These are phyloP conservation scores for Penicillium roqueforti DNA, from an alignment of 495 filamentous ascomycete genomes.

Conservation along the genomic window DNA sequence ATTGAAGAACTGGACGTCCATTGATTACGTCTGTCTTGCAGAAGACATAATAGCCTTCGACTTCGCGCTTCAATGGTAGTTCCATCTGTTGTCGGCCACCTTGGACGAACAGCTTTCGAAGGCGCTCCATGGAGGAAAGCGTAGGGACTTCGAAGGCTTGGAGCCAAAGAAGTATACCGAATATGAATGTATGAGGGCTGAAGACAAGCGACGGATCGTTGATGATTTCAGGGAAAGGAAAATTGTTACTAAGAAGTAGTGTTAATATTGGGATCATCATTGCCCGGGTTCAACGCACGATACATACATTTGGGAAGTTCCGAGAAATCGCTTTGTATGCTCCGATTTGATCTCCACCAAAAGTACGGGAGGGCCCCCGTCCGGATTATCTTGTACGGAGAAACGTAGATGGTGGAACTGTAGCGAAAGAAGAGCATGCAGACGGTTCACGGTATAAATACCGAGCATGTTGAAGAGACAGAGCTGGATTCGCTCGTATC, in stretches of 20 bases:
- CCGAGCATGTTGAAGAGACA: too few relatives aligned
- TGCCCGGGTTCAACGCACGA: neutral
- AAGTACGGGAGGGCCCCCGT: too few relatives aligned
- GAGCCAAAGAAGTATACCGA: conserved; percentile 20
- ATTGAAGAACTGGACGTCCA: conserved; percentile 8
- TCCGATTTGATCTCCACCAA: too few relatives aligned
- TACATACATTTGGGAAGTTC: conserved; percentile 18
- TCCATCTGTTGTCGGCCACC: conserved; percentile 20
- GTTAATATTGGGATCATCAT: conserved; percentile 1
- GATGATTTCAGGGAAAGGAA: conserved; percentile 26
- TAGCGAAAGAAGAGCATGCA: too few relatives aligned
- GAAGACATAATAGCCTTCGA: conserved; percentile 23
- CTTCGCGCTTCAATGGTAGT: conserved; percentile 17
- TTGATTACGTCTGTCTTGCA: conserved; percentile 17
- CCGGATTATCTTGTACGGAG: too few relatives aligned
- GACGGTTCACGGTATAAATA: too few relatives aligned
- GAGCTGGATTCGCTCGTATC: too few relatives aligned
- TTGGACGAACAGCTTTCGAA: conserved; percentile 18
- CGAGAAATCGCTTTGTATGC: conserved; percentile 22
- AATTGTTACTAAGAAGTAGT: conserved; percentile 20
- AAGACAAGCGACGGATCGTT: conserved; percentile 24
- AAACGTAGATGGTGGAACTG: too few relatives aligned
- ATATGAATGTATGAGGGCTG: conserved; percentile 24
- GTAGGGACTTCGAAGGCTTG: conserved; percentile 19
- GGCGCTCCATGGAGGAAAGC: conserved; percentile 21